Evolutionary conservation across 2,329 filamentous ascomycete species (phyloP), one percentile per base, ranked within the genome.

Genomic region (Colletotrichum theobromicola): DNA sequence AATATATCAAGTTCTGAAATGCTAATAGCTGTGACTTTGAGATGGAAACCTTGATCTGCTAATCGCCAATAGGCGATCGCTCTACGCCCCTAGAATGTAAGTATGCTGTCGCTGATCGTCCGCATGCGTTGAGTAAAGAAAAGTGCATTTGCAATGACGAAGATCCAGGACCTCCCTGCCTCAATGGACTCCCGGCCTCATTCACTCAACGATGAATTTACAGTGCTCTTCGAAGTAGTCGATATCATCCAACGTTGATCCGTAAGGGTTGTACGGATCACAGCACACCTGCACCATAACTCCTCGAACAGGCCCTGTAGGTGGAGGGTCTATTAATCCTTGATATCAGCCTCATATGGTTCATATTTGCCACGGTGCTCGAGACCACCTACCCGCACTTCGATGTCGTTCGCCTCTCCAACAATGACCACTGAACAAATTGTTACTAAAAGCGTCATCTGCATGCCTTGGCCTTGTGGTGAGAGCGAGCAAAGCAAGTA

Each of bases 401-500:
- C 42, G 24, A 8, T 35, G 66, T 3, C 61, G 65, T 12, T 50
- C n/a, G 42, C 72, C 65, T 4, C 50, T 34, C 50, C 65, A 66
- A 3, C 28, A 50, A 7, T 67, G 26, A 0, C 73, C 75, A 4
- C 10, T 9, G 79, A 78, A 81, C 15, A 24, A 21, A 4, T 55
- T 35, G 2, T 62, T n/a, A 57, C 21, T 15, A 46, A 76, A 76
- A 34, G 58, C 74, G 4, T 66, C 50, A 24, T 76, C 71, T 7
- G 66, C 34, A 2, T 65, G 66, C 6, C 66, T 62, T 6, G 61
- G 62, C 18, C n/a, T 55, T 35, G n/a, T 74, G 46, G 55, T 60
- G 12, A 60, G 81, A 2, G 83, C 84, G 83, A 87, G 85, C n/a
- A 87, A 75, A 1, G 81, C 85, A 5, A 87, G 76, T 13, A 87